Evolutionary conservation across 805 yeast genomes (phyloP).

Genomic region (Henningerozyma blattae): DNA sequence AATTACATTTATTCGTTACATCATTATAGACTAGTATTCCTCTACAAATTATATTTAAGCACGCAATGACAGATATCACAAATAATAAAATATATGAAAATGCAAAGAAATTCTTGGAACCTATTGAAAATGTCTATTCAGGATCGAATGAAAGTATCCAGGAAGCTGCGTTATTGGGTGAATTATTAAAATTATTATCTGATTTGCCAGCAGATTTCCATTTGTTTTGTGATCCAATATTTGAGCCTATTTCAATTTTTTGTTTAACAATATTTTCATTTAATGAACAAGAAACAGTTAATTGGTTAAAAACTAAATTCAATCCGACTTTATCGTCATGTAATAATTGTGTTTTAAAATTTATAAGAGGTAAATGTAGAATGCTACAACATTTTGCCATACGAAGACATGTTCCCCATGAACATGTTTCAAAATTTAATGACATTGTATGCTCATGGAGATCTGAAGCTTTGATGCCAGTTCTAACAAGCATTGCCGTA

Average conservation of each 20-base stretch:
- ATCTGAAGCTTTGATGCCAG: slow-evolving; percentile 15
- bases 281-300: slow-evolving; percentile 31
- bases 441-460: slow-evolving; percentile 27
- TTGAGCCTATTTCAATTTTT: slow-evolving; percentile 40
- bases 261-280: slow-evolving; percentile 51
- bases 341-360: slow-evolving; percentile 39
- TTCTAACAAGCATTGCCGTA: slow-evolving; percentile 12
- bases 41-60: too few relatives aligned
- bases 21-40: too few relatives aligned
- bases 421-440: slow-evolving; percentile 25
- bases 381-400: slow-evolving; percentile 41
- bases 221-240: slow-evolving; percentile 42
- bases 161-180: slow-evolving; percentile 26
- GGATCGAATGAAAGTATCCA: slow-evolving; percentile 15
- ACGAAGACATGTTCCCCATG: slow-evolving; percentile 37
- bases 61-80: too few relatives aligned
- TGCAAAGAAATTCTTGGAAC: slow-evolving; percentile 12
- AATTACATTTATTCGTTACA: too few relatives aligned
- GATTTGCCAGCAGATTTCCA: slow-evolving; percentile 27
- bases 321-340: slow-evolving; percentile 35
- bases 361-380: slow-evolving; percentile 40
- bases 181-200: slow-evolving; percentile 27
- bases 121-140: slow-evolving; percentile 20
- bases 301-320: slow-evolving; percentile 31
- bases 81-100: too few relatives aligned